A percentile compares a stretch with the other conserved stretches of the same genome.
Conservation (phyloP, 176 grass and related monocot species). For the Raddia guianensis region DNA sequence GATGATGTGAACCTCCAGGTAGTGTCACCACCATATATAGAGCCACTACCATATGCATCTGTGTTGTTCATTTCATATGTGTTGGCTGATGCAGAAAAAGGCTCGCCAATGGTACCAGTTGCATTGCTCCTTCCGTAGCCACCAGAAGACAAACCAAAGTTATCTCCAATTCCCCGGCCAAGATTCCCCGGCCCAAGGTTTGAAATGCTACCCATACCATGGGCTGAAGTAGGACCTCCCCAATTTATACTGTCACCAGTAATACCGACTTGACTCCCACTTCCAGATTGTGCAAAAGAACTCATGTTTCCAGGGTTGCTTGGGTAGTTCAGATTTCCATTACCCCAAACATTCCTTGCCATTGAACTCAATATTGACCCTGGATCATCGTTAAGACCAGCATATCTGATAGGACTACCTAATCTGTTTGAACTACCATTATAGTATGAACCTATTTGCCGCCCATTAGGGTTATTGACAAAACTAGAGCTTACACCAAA, state of each 20-base stretch:
- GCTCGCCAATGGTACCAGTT: slow-evolving; percentile 57
- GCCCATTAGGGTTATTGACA: slow-evolving; percentile 61
- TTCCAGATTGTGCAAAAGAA: slow-evolving; percentile 65
- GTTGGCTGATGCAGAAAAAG: slow-evolving; percentile 59
- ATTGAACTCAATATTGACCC: slow-evolving; percentile 73
- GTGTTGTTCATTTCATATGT: slow-evolving; percentile 55
- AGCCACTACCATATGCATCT: slow-evolving; percentile 55
- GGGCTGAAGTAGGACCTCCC: slow-evolving; percentile 56
- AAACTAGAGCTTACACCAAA: slow-evolving; percentile 65
- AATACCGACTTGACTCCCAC: slow-evolving; percentile 41
- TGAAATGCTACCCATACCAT: slow-evolving; percentile 53
- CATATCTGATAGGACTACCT: slow-evolving; percentile 57
- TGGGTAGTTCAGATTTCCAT: slow-evolving; percentile 56
- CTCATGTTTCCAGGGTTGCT: slow-evolving; percentile 58
- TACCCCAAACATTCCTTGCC: slow-evolving; percentile 79
- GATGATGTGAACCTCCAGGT: slow-evolving; percentile 70
- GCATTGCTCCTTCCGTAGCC: slow-evolving; percentile 61
- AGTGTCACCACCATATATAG: slow-evolving; percentile 72
- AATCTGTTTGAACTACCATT: slow-evolving; percentile 74
- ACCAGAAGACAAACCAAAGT: slow-evolving; percentile 54
- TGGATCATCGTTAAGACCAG: slow-evolving; percentile 65
- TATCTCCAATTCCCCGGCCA: slow-evolving; percentile 53
- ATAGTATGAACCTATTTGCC: slow-evolving; percentile 63
- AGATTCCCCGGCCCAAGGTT: slow-evolving; percentile 42
- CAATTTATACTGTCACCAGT: slow-evolving; percentile 49